phyloP scores from a whole-genome alignment of 805 yeast species.

The Ogataea thermomethanolica region DNA sequence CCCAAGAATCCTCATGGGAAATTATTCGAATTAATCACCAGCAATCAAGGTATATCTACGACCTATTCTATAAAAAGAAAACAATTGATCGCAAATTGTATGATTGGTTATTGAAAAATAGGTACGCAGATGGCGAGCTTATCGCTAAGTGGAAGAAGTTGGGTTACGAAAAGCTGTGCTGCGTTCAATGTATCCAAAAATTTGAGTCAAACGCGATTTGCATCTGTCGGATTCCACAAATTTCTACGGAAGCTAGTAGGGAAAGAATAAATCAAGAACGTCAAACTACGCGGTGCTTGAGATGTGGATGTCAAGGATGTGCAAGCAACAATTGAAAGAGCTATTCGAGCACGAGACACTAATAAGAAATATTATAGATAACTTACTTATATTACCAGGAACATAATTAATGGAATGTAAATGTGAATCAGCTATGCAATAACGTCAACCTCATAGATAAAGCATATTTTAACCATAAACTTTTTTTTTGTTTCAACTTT shows the following conservation, averaged over 20 bases:
- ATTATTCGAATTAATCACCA: conserved; percentile 70
- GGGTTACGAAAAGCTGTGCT: conserved; percentile 85
- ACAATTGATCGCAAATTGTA: conserved; percentile 65
- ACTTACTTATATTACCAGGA: not conserved
- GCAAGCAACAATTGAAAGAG: conserved; percentile 58
- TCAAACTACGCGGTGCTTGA: conserved; percentile 52
- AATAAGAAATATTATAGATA: not conserved
- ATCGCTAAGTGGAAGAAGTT: conserved; percentile 62
- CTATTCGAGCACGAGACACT: too few relatives aligned
- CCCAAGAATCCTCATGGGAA: conserved; percentile 63
- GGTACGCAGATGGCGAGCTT: conserved; percentile 61
- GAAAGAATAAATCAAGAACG: conserved; percentile 20
- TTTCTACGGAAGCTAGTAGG: conserved; percentile 31
- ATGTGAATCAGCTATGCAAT: too few relatives aligned
- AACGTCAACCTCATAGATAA: too few relatives aligned
- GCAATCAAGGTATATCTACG: conserved; percentile 70
- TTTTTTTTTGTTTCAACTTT: too few relatives aligned
- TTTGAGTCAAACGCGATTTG: conserved; percentile 65
- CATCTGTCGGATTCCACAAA: conserved; percentile 80
- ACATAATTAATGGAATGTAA: not conserved
- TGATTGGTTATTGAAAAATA: conserved; percentile 66
- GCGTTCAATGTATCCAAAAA: conserved; percentile 70
- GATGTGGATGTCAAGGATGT: conserved; percentile 86
- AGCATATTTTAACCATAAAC: too few relatives aligned
- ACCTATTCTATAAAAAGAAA: conserved; percentile 66